Percentiles rank a stretch among this genome's conserved stretches.
phyloP scores from a whole-genome alignment of 352 stramenopile species.

The Pythium sukuiense region DNA sequence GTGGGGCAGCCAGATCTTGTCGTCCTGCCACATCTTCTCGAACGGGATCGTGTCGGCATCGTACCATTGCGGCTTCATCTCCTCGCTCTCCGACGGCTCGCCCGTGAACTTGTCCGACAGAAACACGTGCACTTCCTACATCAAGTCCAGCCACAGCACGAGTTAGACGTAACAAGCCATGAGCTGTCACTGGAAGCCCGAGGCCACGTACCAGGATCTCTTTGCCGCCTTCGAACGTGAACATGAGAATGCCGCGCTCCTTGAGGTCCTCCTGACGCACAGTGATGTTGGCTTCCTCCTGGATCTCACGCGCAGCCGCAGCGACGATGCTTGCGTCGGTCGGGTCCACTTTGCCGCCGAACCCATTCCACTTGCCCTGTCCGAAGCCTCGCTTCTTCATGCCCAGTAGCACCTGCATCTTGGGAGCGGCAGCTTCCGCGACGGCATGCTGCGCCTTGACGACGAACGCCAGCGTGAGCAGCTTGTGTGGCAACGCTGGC shows the following conservation, averaged over 20 bases:
- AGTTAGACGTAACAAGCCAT: too few relatives aligned
- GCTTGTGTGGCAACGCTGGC: slow-evolving; percentile 26
- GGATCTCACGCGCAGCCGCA: slow-evolving; percentile 38
- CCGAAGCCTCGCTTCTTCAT: slow-evolving; percentile 83
- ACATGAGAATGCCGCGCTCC: slow-evolving; percentile 34
- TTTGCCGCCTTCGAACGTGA: slow-evolving; percentile 44
- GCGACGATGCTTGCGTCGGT: slow-evolving; percentile 42
- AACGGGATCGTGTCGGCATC: slow-evolving; percentile 46
- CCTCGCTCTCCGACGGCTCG: slow-evolving; percentile 55
- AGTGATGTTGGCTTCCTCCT: slow-evolving; percentile 44
- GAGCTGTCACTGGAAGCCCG: neutral
- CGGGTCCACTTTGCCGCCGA: slow-evolving; percentile 73
- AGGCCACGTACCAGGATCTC: slow-evolving; percentile 28
- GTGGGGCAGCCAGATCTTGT: slow-evolving; percentile 60
- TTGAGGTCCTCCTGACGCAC: slow-evolving; percentile 30
- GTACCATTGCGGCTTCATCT: slow-evolving; percentile 79
- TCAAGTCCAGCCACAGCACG: neutral
- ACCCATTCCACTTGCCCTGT: slow-evolving; percentile 74
- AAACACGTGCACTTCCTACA: slow-evolving; percentile 51
- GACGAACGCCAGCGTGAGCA: slow-evolving; percentile 31
- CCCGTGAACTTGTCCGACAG: slow-evolving; percentile 41
- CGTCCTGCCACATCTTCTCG: slow-evolving; percentile 71
- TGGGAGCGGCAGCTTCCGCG: neutral
- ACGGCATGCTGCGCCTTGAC: slow-evolving; percentile 6
- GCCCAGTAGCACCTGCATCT: slow-evolving; percentile 44